Base-by-base conservation (phyloP, 176 grass and related monocot genomes). In the Carex pumila region DNA sequence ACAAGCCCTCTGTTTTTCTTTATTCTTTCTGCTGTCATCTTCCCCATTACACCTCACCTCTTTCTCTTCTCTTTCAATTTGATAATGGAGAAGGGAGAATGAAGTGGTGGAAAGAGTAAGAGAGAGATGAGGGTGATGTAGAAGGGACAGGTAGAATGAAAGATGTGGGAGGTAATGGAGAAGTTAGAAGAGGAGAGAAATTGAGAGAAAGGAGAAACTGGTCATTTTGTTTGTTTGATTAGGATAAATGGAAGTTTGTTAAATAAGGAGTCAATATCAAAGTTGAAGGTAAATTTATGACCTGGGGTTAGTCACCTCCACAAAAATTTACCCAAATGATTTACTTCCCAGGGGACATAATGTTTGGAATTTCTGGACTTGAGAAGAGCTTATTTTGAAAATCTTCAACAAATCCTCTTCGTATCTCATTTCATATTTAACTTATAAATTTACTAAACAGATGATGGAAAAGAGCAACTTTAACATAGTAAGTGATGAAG, bases 381-480 rank as follows among this genome's bases (percentile, higher is more conserved):
- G 18, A 81, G 5, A 64, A 49, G 59, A n/a, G 12, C 55, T 81
- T 63, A 65, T 43, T 43, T 22, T 83, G 18, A 66, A 69, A 67
- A 83, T 30, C 43, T 83, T 78, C 12, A 32, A 78, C 25, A 57
- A 9, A 34, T 29, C 49, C 52, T 57, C 49, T 32, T 18, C 11
- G 34, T 56, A 34, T 18, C 14, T 77, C 18, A 18, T 43, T 70
- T 29, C 53, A 77, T 12, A 89, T 86, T 86, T 65, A 89, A 83
- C 8, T 62, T 73, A 73, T 79, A 81, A 63, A 80, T 45, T 37
- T 62, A 30, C 52, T 74, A 58, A 86, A 79, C 84, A 98, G 95
- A 86, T 94, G 73, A 98, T 98, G 95, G 64, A 93, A 69, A 98
- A 98, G 83, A 98, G 95, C 75, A 94, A 98, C 81, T 98, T 98